Conservation (phyloP, 371 early-diverging fungal genomes). For the Dichotomocladium elegans region DNA sequence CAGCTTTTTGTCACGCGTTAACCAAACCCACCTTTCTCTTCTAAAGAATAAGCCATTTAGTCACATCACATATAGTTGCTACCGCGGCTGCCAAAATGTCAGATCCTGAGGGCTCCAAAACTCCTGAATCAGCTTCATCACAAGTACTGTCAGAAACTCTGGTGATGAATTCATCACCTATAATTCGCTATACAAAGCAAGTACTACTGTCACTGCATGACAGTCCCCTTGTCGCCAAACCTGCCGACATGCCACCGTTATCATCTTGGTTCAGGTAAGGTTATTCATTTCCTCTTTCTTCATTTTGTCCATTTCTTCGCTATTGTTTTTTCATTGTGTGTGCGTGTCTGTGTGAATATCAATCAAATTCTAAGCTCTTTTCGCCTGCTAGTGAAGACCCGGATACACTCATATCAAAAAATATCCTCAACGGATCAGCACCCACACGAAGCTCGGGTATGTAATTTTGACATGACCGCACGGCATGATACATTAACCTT, state of each 20-base stretch:
- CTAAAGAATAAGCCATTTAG: no score
- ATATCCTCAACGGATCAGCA: constrained; percentile 28
- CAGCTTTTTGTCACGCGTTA: no score
- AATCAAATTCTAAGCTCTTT: not conserved
- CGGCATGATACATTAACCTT: no score
- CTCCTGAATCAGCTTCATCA: not conserved
- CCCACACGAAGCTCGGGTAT: constrained; percentile 31
- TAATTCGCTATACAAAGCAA: constrained; percentile 47
- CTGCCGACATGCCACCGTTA: constrained; percentile 42
- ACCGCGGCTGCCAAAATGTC: constrained; percentile 16
- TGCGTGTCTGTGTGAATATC: not conserved
- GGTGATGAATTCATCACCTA: not conserved
- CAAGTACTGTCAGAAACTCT: not conserved
- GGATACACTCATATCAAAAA: constrained; percentile 29
- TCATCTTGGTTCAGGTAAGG: constrained; percentile 47
- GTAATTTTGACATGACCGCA: no score
- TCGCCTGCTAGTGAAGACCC: constrained; percentile 27
- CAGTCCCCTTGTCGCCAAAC: constrained; percentile 50
- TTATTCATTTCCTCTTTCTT: not conserved
- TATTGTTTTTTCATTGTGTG: not conserved
- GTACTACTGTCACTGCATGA: constrained; percentile 40
- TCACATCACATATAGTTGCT: no score
- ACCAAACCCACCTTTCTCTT: no score
- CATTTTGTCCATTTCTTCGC: not conserved
- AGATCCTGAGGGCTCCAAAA: constrained; percentile 10